These are phyloP conservation scores for Candida sonorensis DNA, from an alignment of 805 yeast genomes.

Conservation along the genomic window DNA sequence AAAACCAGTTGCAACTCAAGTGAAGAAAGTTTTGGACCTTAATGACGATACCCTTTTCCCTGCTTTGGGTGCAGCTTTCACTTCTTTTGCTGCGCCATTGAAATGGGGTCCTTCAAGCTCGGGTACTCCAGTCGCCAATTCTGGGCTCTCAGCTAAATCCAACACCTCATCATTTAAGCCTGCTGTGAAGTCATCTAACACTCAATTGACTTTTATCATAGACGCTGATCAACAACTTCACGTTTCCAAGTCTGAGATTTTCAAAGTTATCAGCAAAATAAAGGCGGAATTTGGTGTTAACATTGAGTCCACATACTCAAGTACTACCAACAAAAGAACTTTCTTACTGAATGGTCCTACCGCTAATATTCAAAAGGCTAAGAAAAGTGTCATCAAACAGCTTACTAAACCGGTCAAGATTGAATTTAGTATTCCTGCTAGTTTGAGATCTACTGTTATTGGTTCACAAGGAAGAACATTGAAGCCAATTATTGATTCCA, in stretches of 20 bases:
- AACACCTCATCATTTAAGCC: constrained; percentile 25
- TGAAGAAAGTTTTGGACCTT: constrained; percentile 30
- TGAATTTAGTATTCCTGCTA: constrained; percentile 64
- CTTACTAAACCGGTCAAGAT: constrained; percentile 68
- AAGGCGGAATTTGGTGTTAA: constrained; percentile 56
- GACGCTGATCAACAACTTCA: constrained; percentile 62
- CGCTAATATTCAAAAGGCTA: constrained; percentile 59
- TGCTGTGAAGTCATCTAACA: constrained; percentile 47
- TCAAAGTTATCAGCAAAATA: constrained; percentile 57
- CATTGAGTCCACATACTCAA: constrained; percentile 78
- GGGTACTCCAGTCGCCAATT: constrained; percentile 5
- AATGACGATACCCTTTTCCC: constrained; percentile 55
- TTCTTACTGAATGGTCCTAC: constrained; percentile 76
- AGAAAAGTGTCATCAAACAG: constrained; percentile 66
- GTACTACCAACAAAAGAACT: constrained; percentile 69
- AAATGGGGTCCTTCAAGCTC: constrained; percentile 37
- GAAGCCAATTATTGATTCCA: constrained; percentile 66
- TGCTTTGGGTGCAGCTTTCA: constrained; percentile 47
- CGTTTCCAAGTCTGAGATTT: constrained; percentile 57
- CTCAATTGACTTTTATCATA: constrained; percentile 77
- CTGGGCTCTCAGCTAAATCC: constrained; percentile 14
- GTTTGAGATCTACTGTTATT: constrained; percentile 69
- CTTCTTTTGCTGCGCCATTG: constrained; percentile 26
- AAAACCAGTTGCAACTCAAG: constrained; percentile 5
- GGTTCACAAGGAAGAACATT: constrained; percentile 82